Percentiles rank a stretch among this genome's conserved stretches.
Evolutionary conservation across 176 grass and related monocot genomes (phyloP).

Genomic region (Dactylis glomerata): DNA sequence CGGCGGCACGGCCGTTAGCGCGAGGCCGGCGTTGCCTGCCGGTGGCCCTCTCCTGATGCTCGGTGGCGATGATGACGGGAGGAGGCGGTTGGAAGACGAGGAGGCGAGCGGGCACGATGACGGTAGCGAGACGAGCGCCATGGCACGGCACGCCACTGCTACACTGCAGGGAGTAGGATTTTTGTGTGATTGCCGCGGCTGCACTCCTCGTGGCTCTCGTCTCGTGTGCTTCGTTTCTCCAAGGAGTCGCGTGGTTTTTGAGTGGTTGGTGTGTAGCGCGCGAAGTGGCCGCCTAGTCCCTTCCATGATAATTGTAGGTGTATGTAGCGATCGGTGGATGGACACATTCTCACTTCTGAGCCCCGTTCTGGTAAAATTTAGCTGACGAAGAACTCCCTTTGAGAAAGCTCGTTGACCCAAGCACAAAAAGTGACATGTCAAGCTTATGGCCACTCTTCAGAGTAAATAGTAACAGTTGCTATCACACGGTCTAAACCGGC

Average conservation of each 20-base stretch:
- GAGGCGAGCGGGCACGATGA: background rate
- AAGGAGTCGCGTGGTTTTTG: slow-evolving; percentile 15
- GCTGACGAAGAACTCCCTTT: background rate
- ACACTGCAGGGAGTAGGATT: background rate
- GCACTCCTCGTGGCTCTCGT: background rate
- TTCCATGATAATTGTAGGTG: background rate
- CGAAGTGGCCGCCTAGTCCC: too few species aligned
- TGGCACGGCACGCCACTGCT: background rate
- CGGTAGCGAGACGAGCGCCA: slow-evolving; percentile 30
- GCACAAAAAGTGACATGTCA: background rate
- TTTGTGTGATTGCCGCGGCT: background rate
- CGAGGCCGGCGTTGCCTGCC: background rate
- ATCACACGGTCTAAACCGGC: background rate
- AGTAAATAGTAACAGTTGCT: background rate
- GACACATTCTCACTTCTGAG: too few species aligned
- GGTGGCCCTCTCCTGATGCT: background rate
- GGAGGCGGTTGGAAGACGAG: background rate
- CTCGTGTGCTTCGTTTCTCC: background rate
- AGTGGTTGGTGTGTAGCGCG: slow-evolving; percentile 18
- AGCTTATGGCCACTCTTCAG: background rate
- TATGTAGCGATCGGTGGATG: background rate
- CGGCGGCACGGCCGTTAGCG: background rate
- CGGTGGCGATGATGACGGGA: background rate
- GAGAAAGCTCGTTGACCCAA: background rate
- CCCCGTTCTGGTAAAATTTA: background rate